Evolutionary conservation across 176 grass and related monocot species (phyloP).

Genomic region (Oryza meyeriana): DNA sequence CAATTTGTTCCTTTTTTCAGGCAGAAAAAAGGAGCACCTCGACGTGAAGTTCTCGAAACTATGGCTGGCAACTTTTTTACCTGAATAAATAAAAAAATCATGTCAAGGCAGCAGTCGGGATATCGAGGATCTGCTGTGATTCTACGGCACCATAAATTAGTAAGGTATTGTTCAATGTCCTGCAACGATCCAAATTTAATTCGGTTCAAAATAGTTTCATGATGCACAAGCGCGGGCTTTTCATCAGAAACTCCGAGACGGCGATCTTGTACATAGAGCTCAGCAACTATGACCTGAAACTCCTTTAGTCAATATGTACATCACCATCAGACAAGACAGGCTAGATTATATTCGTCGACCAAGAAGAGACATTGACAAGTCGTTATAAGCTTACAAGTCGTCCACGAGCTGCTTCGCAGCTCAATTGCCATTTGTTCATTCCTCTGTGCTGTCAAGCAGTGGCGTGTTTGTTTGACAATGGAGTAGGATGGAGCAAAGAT

Average conservation of each 20-base stretch:
- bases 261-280: background rate
- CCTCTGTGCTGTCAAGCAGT: background rate
- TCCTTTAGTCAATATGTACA: background rate
- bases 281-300: background rate
- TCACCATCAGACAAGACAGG: slow-evolving; percentile 18
- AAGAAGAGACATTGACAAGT: background rate
- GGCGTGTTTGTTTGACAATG: slow-evolving; percentile 17
- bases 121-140: background rate
- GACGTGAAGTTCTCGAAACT: background rate
- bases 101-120: background rate
- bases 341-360: background rate
- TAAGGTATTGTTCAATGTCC: background rate
- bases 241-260: background rate
- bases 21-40: background rate
- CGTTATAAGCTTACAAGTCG: background rate
- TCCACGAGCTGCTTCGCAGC: background rate
- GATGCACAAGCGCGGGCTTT: background rate
- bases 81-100: background rate
- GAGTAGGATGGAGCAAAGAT: background rate
- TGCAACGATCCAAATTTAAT: background rate
- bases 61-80: background rate
- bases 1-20: background rate
- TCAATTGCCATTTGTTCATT: slow-evolving; percentile 5
- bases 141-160: background rate
- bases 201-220: background rate